Evolutionary conservation across 306 rosid genomes (phyloP), one percentile per base, ranked within the genome.

Genomic region (Parietaria judaica): DNA sequence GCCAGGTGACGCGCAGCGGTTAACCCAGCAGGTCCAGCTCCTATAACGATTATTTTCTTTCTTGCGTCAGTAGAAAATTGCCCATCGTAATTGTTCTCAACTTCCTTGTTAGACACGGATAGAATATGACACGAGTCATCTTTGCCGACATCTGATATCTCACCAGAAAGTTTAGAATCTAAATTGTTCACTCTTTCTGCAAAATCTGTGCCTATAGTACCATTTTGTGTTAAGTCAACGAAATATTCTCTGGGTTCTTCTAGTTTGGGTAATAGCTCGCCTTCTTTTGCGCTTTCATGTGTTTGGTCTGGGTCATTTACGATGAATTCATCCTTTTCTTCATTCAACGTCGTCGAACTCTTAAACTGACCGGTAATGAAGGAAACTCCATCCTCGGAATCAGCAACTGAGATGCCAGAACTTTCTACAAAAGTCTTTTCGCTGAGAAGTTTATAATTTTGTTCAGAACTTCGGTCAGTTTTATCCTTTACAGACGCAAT

Each of bases 1-100:
- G 82, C 84, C 83, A 94, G 76, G 79, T 94, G 99, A 67, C 96
- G 89, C 43, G 99, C 89, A 70, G 99, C 97, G 76, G 87, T 94
- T 72, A 94, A 73, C 72, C 99, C 99, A 71, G 99, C 97, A 66
- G 99, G 99, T 72, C 99, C 99, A 78, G 94, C 99, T 74, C 99
- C 99, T 58, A 94, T 76, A 62, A 94, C 78, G 68, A 94, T 78
- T 56, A 94, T 83, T 75, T 74, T 82, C 85, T 84, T 94, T 73
- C 71, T 70, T 23, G 60, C 73, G 47, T 81, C 87, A 44, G 66
- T 71, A 72, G 61, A 77, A 51, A 83, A 79, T 51, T 65, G 82
- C 69, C 49, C 66, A 62, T 51, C 62, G 54, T 58, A 61, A 70
- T 55, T 49, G 43, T 58, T 74, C 62, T 52, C 71, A 7, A 46